Evolutionary conservation across 257 asterid genomes (phyloP).

Genomic region (Sherardia arvensis): DNA sequence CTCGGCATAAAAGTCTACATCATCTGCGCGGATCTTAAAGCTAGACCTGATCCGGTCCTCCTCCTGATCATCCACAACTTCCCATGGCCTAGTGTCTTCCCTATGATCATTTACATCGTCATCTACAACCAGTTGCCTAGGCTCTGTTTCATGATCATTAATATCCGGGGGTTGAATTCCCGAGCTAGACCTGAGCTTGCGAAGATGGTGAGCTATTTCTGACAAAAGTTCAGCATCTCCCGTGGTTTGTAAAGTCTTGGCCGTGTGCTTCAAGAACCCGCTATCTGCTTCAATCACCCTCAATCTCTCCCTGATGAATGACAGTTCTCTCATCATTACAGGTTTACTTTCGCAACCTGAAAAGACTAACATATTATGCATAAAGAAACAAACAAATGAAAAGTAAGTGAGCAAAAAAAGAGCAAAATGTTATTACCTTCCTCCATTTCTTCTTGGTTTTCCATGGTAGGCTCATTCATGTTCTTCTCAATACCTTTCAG

Average conservation of each 20-base stretch:
- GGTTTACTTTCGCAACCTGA: conserved; percentile 27
- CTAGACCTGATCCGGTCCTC: not conserved
- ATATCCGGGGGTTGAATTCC: not conserved
- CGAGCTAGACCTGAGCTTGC: conserved; percentile 22
- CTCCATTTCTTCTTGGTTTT: conserved; percentile 18
- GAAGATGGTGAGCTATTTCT: conserved; percentile 76
- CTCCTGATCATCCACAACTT: not conserved
- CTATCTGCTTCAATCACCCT: conserved; percentile 80
- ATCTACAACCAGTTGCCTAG: too few relatives aligned
- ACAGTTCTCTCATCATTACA: conserved; percentile 49
- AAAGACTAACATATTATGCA: not conserved
- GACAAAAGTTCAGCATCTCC: conserved; percentile 64
- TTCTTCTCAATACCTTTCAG: conserved; percentile 46
- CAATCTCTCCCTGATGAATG: conserved; percentile 49
- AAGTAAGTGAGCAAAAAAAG: not conserved
- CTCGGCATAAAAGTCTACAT: not conserved
- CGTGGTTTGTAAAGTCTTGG: conserved; percentile 64
- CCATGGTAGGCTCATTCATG: conserved; percentile 12
- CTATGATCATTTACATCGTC: not conserved
- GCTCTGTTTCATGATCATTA: not conserved
- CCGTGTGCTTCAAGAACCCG: conserved; percentile 74
- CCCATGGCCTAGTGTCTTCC: not conserved
- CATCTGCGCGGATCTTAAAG: not conserved
- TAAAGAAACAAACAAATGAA: not conserved
- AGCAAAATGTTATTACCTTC: conserved; percentile 24